These are phyloP conservation scores for Pichia manshurica DNA, from an alignment of 805 yeast species.

Conservation along the genomic window DNA sequence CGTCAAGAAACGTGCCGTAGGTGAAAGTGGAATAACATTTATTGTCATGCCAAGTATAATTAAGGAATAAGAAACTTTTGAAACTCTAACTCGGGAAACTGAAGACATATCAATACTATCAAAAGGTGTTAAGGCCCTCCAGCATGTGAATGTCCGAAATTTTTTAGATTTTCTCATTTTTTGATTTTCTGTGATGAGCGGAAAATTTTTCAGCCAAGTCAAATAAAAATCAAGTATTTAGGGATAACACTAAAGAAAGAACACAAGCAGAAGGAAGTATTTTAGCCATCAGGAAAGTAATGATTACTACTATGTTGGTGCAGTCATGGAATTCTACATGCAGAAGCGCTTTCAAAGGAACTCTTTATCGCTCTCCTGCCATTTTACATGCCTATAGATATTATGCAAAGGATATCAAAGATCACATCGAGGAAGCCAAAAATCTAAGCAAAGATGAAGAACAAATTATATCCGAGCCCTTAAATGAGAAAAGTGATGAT, in stretches of 20 bases:
- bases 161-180: too few relatives aligned
- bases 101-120: too few relatives aligned
- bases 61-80: too few relatives aligned
- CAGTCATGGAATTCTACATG: neutral
- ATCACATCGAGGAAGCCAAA: neutral
- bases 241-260: neutral
- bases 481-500: neutral
- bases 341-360: neutral
- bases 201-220: too few relatives aligned
- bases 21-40: constrained; percentile 8
- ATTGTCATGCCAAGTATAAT: neutral
- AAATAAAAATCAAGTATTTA: too few relatives aligned
- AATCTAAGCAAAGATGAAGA: neutral
- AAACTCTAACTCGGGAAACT: too few relatives aligned
- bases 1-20: constrained; percentile 9
- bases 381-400: neutral
- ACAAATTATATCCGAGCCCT: neutral
- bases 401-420: constrained; percentile 1
- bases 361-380: neutral
- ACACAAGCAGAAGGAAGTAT: too few relatives aligned
- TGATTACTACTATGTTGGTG: neutral
- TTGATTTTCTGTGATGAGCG: too few relatives aligned
- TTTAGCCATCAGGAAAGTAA: neutral
- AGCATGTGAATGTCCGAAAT: too few relatives aligned
- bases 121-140: too few relatives aligned